A percentile compares a stretch with the other conserved stretches of the same genome.
phyloP scores from a whole-genome alignment of 139 green algal species.

The Chlamydomonas urium region DNA sequence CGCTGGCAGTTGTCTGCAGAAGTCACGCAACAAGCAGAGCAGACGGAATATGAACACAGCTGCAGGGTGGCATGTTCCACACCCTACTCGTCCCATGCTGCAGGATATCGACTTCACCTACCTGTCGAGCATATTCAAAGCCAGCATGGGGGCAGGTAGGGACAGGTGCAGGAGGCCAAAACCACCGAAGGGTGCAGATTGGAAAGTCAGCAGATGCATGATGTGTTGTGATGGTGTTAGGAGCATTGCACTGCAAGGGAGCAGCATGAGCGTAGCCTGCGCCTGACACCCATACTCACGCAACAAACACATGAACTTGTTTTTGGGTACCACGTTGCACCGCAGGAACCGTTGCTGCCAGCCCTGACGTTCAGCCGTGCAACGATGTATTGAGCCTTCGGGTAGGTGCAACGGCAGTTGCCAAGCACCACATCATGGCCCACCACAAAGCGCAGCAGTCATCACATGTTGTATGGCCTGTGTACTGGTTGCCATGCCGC shows the following conservation, averaged over 20 bases:
- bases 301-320: no score
- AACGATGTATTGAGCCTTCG: no score
- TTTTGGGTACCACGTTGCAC: no score
- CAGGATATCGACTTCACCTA: constrained; percentile 49
- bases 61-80: neutral
- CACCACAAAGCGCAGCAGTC: neutral
- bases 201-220: neutral
- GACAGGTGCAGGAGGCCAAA: neutral
- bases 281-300: no score
- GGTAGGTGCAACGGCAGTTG: no score
- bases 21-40: neutral
- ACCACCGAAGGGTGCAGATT: neutral
- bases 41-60: neutral
- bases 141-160: constrained; percentile 34
- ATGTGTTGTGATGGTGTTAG: constrained; percentile 24
- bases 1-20: neutral
- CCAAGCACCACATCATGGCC: no score
- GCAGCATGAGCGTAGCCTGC: no score
- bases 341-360: no score
- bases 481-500: neutral
- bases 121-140: constrained; percentile 42
- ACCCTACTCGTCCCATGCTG: neutral
- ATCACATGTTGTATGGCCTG: neutral
- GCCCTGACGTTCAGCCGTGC: no score
- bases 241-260: no score